These are phyloP conservation scores for Lasiosphaeria ovina DNA, from an alignment of 495 filamentous ascomycete species.

Conservation along the genomic window DNA sequence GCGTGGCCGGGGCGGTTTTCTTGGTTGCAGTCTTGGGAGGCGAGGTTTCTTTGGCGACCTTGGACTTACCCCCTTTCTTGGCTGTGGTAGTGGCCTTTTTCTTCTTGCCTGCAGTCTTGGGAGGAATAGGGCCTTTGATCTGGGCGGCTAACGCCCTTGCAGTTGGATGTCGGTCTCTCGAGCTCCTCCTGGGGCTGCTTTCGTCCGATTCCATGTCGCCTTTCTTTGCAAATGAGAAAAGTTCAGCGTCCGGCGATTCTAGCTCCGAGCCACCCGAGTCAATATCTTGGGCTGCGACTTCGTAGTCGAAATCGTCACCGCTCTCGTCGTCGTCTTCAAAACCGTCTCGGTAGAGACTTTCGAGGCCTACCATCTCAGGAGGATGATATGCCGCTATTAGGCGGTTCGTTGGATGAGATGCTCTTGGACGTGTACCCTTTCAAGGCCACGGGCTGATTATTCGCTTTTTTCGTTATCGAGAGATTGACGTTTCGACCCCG, in stretches of 20 bases:
- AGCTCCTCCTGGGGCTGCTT: not conserved
- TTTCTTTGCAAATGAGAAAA: not conserved
- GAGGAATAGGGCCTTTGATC: not conserved
- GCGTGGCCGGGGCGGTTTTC: not conserved
- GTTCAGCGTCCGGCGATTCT: too few species aligned
- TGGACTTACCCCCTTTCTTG: not conserved
- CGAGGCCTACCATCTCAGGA: too few species aligned
- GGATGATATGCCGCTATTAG: too few species aligned
- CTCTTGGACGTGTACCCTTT: too few species aligned
- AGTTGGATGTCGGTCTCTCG: not conserved
- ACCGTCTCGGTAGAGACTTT: not conserved
- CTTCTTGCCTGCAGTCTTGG: not conserved
- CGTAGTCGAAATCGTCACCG: not conserved
- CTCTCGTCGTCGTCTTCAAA: not conserved
- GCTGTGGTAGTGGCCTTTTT: not conserved
- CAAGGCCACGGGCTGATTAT: too few species aligned
- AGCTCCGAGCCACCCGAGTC: not conserved
- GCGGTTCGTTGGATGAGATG: too few species aligned
- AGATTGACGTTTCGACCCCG: too few species aligned
- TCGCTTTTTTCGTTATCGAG: too few species aligned
- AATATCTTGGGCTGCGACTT: not conserved
- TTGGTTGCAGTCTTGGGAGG: not conserved
- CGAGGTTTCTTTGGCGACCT: not conserved
- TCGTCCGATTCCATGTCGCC: not conserved
- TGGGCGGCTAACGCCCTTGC: not conserved